Conservation (phyloP, 1,284 basidiomycete genomes). For the Boletus chippewaensis region DNA sequence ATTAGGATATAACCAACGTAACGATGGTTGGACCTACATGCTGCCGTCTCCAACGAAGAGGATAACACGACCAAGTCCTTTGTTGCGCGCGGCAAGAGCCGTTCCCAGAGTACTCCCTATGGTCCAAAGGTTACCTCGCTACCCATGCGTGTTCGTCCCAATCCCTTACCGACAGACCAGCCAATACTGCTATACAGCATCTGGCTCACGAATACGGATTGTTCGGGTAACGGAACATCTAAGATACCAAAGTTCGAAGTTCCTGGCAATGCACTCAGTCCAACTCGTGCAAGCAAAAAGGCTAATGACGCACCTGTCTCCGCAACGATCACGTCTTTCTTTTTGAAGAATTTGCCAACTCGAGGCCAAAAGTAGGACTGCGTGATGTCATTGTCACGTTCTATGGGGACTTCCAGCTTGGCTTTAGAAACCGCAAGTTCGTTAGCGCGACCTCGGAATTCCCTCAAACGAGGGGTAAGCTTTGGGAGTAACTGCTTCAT, state of each 20-base stretch:
- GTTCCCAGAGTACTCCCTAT: constrained; percentile 60
- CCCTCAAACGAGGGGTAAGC: constrained; percentile 50
- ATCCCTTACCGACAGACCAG: constrained; percentile 66
- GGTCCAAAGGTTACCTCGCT: constrained; percentile 14
- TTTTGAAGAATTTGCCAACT: constrained; percentile 70
- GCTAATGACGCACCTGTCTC: constrained; percentile 61
- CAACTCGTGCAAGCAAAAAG: not conserved
- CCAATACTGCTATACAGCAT: constrained; percentile 86
- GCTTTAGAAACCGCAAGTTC: constrained; percentile 47
- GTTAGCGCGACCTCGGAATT: constrained; percentile 36
- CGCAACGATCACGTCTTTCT: constrained; percentile 73
- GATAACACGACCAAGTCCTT: constrained; percentile 59
- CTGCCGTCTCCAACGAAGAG: constrained; percentile 86
- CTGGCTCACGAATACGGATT: constrained; percentile 64
- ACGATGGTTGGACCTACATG: constrained; percentile 40
- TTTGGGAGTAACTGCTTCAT: constrained; percentile 71
- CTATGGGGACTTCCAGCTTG: constrained; percentile 41
- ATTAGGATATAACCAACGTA: not conserved
- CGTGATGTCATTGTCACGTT: constrained; percentile 49
- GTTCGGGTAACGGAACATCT: constrained; percentile 68
- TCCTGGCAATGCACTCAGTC: constrained; percentile 27
- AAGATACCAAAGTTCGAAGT: constrained; percentile 71
- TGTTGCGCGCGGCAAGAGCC: constrained; percentile 71
- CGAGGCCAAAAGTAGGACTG: constrained; percentile 87
- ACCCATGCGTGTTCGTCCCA: constrained; percentile 11